Evolutionary conservation across 208 protist genomes (phyloP).

Genomic region (Trypanosoma cruzi): DNA sequence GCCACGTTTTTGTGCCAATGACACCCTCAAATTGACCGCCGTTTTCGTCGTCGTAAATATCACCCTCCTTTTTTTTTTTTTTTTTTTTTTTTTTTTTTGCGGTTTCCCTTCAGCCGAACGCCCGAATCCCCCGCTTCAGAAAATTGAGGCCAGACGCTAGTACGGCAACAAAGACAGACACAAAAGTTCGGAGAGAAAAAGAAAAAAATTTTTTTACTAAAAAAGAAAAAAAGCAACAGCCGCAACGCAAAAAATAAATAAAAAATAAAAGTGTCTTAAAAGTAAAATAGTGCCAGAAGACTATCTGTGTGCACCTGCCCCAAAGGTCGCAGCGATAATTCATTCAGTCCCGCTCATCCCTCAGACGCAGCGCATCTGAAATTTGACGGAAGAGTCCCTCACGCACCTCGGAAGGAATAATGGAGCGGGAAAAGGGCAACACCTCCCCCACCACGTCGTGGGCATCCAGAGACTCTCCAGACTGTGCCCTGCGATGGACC

Average conservation of each 20-base stretch:
- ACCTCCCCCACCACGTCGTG: constrained; percentile 58
- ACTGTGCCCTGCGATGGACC: constrained; percentile 40
- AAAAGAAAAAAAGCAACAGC: neutral
- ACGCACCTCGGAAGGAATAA: constrained; percentile 51
- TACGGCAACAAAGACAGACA: neutral
- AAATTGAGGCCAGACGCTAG: neutral
- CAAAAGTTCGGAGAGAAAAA: neutral
- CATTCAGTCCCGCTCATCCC: neutral
- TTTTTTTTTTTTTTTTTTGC: neutral
- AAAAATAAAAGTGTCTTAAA: neutral
- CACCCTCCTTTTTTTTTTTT: neutral
- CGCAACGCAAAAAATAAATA: constrained; percentile 13
- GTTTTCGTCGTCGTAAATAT: neutral
- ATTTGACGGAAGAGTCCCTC: constrained; percentile 67
- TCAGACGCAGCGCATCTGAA: neutral
- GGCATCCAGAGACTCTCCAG: constrained; percentile 53
- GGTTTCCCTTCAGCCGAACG: neutral
- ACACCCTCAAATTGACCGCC: neutral
- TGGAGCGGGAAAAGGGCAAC: constrained; percentile 44
- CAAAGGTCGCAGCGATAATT: neutral
- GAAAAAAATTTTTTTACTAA: no score
- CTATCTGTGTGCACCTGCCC: no score
- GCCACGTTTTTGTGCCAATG: neutral
- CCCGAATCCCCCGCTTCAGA: no score
- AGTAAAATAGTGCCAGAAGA: neutral